phyloP scores from a whole-genome alignment of 176 grass and related monocot genomes.

The Ensete ventricosum region DNA sequence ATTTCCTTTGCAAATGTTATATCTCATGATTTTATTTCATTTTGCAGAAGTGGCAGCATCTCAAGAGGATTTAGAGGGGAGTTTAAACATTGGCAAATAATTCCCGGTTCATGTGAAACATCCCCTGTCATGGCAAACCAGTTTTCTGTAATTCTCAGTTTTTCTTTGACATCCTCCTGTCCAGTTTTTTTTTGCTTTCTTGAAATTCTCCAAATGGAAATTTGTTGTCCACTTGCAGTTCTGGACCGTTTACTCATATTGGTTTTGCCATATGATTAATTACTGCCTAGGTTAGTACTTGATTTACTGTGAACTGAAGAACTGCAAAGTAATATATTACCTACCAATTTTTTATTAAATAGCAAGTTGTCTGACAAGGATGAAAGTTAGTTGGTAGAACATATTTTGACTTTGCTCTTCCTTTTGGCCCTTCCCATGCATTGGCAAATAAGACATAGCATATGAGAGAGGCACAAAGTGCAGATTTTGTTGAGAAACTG shows the following conservation, averaged over 20 bases:
- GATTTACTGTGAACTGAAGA: no score
- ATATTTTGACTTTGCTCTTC: no score
- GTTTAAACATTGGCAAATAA: conserved; percentile 93
- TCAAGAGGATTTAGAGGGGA: conserved; percentile 98
- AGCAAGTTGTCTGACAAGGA: no score
- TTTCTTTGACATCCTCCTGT: conserved; percentile 8
- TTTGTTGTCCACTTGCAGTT: not conserved
- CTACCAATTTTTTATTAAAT: not conserved
- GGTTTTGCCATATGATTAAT: no score
- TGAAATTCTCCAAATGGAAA: not conserved
- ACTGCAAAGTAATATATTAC: not conserved
- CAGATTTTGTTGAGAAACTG: no score
- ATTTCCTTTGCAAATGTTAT: not conserved
- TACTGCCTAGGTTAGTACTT: no score
- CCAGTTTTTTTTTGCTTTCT: not conserved
- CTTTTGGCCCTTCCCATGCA: no score
- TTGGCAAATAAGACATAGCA: no score
- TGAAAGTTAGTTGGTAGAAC: no score
- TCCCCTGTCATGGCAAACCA: conserved; percentile 94
- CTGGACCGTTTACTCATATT: no score
- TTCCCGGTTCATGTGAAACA: conserved; percentile 77
- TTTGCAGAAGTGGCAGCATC: conserved; percentile 72
- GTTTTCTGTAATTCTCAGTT: conserved; percentile 64
- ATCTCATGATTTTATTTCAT: not conserved
- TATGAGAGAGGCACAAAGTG: no score